Evolutionary conservation across 73 alveolate genomes (phyloP).

Genomic region (Tetrahymena malaccensis): DNA sequence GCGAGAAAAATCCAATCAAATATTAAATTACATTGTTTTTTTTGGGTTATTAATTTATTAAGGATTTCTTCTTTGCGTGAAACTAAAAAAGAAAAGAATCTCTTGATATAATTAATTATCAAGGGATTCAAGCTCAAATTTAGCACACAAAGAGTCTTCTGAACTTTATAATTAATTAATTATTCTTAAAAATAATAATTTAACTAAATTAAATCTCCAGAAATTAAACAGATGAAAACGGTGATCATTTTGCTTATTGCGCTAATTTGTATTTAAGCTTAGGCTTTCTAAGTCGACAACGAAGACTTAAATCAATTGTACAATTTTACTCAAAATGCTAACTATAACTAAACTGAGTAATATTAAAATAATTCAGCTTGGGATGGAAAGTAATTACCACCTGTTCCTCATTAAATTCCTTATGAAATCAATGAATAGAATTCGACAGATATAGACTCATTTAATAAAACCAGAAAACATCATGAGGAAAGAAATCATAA

Average conservation of each 20-base stretch:
- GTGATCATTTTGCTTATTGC: background rate
- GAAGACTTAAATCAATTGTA: background rate
- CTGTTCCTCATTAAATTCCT: background rate
- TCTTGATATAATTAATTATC: too few species aligned
- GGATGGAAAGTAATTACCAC: background rate
- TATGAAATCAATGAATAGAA: background rate
- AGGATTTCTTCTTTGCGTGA: too few species aligned
- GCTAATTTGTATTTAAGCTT: background rate
- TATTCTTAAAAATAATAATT: background rate
- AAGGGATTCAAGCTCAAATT: too few species aligned
- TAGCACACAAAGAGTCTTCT: too few species aligned
- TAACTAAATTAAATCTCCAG: background rate
- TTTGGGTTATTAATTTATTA: too few species aligned
- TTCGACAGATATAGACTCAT: background rate
- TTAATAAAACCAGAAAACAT: background rate
- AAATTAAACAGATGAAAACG: background rate
- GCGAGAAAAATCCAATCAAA: background rate
- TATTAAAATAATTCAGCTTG: background rate
- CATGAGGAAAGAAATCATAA: background rate
- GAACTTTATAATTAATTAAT: background rate
- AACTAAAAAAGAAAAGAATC: too few species aligned
- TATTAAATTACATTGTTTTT: too few species aligned
- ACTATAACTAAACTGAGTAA: background rate
- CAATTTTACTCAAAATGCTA: background rate
- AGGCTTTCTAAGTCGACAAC: background rate